A percentile compares a stretch with the other conserved stretches of the same genome.
Evolutionary conservation across 257 asterid genomes (phyloP).

Genomic region (Paulownia fortunei): DNA sequence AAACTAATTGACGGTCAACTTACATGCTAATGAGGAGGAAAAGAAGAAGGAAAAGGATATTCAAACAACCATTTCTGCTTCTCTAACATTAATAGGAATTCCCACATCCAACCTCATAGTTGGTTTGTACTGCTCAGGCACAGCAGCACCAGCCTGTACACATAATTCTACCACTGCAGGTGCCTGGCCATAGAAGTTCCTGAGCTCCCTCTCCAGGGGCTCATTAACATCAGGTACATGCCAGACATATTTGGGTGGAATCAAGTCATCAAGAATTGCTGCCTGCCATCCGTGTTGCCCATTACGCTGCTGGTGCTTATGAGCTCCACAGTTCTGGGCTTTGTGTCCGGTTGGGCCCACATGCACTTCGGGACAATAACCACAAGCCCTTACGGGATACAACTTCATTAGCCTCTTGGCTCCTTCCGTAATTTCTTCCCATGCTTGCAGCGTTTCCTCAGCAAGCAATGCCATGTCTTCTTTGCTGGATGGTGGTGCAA

Average conservation of each 20-base stretch:
- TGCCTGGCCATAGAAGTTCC: conserved; percentile 88
- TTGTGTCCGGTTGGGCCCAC: conserved; percentile 90
- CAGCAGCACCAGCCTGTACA: conserved; percentile 80
- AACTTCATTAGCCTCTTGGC: conserved; percentile 76
- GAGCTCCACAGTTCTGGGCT: conserved; percentile 97
- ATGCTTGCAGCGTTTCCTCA: conserved; percentile 76
- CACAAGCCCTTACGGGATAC: conserved; percentile 89
- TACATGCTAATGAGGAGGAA: conserved; percentile 15
- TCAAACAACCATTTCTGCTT: conserved; percentile 96
- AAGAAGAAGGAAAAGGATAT: conserved; percentile 9
- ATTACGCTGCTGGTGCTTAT: conserved; percentile 95
- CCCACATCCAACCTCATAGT: conserved; percentile 97
- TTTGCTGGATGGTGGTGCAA: conserved; percentile 57
- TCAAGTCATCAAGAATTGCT: conserved; percentile 76
- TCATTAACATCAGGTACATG: conserved; percentile 68
- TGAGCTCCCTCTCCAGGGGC: conserved; percentile 68
- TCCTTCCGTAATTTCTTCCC: conserved; percentile 90
- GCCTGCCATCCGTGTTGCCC: conserved; percentile 99
- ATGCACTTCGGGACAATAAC: conserved; percentile 93
- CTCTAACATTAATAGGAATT: conserved; percentile 69
- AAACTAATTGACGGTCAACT: not conserved
- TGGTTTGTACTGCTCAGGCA: conserved; percentile 82
- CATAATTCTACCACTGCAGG: conserved; percentile 92
- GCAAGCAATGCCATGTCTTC: conserved; percentile 69
- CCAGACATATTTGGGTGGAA: conserved; percentile 94